phyloP scores from a whole-genome alignment of 352 stramenopile species.

The Phytophthora idaei region DNA sequence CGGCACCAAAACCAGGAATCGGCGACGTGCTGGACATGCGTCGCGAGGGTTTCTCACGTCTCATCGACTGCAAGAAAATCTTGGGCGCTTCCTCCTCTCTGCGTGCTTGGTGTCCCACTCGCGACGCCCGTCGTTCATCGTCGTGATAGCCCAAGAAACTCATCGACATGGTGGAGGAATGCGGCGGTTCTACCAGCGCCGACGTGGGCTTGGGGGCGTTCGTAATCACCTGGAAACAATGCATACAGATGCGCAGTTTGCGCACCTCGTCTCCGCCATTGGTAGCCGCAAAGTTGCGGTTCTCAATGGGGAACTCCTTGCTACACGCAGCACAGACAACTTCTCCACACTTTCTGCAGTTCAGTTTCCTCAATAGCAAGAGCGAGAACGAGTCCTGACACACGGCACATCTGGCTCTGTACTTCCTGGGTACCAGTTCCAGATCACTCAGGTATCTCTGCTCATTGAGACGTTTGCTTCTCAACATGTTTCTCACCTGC shows the following conservation, averaged over 20 bases:
- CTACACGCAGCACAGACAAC: constrained; percentile 87
- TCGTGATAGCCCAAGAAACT: constrained; percentile 76
- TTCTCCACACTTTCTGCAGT: constrained; percentile 88
- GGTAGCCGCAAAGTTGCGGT: constrained; percentile 49
- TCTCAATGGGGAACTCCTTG: constrained; percentile 81
- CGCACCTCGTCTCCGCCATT: constrained; percentile 51
- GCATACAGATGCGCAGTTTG: constrained; percentile 87
- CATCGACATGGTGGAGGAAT: constrained; percentile 58
- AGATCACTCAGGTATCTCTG: constrained; percentile 82
- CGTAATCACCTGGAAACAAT: constrained; percentile 83
- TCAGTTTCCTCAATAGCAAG: constrained; percentile 81
- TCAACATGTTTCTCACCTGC: constrained; percentile 68
- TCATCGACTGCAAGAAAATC: constrained; percentile 82
- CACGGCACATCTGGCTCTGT: constrained; percentile 70
- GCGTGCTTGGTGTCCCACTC: constrained; percentile 31
- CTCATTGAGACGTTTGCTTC: constrained; percentile 77
- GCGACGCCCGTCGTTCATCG: constrained; percentile 67
- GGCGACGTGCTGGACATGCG: constrained; percentile 41
- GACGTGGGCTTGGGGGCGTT: constrained; percentile 59
- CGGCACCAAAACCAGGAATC: constrained; percentile 29
- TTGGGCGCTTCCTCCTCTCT: constrained; percentile 44
- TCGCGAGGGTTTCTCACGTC: constrained; percentile 35
- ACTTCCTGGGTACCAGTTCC: constrained; percentile 85
- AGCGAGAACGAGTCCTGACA: constrained; percentile 88
- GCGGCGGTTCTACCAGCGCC: constrained; percentile 53